phyloP scores from a whole-genome alignment of 371 early-diverging fungal species.

The Rhizomucor pusillus region DNA sequence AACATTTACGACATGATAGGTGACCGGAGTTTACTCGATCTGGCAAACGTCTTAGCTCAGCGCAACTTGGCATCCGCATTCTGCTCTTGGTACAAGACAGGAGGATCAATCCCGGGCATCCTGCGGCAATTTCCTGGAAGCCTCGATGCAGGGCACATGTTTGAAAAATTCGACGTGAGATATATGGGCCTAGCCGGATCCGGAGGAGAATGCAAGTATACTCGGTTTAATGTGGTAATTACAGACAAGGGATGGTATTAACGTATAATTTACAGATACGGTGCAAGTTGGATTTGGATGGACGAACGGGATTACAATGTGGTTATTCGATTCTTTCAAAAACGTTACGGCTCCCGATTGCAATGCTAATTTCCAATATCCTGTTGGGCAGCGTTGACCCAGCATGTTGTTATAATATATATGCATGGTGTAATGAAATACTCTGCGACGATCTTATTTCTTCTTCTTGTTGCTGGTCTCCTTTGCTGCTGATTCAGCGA shows the following conservation, averaged over 20 bases:
- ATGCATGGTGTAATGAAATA: too few species aligned
- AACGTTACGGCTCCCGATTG: slow-evolving; percentile 42
- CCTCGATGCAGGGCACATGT: slow-evolving; percentile 63
- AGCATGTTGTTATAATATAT: too few species aligned
- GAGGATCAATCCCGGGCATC: slow-evolving; percentile 52
- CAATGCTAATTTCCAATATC: slow-evolving; percentile 1
- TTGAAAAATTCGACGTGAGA: slow-evolving; percentile 77
- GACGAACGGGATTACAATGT: slow-evolving; percentile 87
- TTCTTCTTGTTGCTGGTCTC: slow-evolving; percentile 28
- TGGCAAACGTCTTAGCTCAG: slow-evolving; percentile 59
- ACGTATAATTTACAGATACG: slow-evolving; percentile 26
- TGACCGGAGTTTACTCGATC: slow-evolving; percentile 1
- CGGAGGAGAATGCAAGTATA: slow-evolving; percentile 75
- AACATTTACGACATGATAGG: slow-evolving; percentile 21
- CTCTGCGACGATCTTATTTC: too few species aligned
- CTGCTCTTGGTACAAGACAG: slow-evolving; percentile 73
- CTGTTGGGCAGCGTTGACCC: too few species aligned
- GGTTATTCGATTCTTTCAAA: slow-evolving; percentile 55
- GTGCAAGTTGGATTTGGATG: slow-evolving; percentile 93
- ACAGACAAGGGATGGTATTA: not conserved
- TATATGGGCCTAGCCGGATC: slow-evolving; percentile 59
- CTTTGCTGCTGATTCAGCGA: slow-evolving; percentile 49
- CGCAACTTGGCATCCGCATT: slow-evolving; percentile 61
- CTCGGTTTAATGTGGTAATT: too few species aligned
- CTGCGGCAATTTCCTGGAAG: slow-evolving; percentile 24